Conservation (phyloP, 441 rosid genomes). For the Syzygium syzygioides region DNA sequence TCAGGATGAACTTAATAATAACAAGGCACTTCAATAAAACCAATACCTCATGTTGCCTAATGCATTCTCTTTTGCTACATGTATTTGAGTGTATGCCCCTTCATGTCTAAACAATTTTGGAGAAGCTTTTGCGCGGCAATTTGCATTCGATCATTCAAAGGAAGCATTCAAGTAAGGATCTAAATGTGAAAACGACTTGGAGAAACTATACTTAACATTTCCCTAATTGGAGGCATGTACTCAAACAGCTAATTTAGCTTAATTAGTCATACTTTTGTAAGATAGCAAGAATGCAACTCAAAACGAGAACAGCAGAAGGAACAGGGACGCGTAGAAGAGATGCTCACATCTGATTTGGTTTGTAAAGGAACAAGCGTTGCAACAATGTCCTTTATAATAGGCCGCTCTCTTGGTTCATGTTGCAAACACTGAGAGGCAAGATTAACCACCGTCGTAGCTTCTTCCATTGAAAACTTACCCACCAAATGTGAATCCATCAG, state of each 20-base stretch:
- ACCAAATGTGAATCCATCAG: constrained; percentile 85
- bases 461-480: constrained; percentile 65
- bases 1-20: background rate
- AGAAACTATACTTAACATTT: background rate
- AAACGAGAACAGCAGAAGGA: background rate
- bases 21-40: background rate
- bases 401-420: constrained; percentile 63
- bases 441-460: constrained; percentile 52
- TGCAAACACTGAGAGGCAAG: constrained; percentile 78
- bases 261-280: background rate
- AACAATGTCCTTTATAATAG: constrained; percentile 52
- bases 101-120: background rate
- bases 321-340: background rate
- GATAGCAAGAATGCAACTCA: background rate
- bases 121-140: background rate
- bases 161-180: background rate
- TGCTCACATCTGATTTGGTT: constrained; percentile 52
- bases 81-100: background rate
- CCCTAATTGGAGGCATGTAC: background rate
- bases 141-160: background rate
- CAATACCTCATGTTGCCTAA: background rate
- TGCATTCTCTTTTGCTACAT: background rate
- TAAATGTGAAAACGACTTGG: background rate
- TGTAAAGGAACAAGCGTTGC: constrained; percentile 59
- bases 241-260: background rate